Base-by-base conservation (phyloP, 108 stramenopile species). In the Nitzschia palea region DNA sequence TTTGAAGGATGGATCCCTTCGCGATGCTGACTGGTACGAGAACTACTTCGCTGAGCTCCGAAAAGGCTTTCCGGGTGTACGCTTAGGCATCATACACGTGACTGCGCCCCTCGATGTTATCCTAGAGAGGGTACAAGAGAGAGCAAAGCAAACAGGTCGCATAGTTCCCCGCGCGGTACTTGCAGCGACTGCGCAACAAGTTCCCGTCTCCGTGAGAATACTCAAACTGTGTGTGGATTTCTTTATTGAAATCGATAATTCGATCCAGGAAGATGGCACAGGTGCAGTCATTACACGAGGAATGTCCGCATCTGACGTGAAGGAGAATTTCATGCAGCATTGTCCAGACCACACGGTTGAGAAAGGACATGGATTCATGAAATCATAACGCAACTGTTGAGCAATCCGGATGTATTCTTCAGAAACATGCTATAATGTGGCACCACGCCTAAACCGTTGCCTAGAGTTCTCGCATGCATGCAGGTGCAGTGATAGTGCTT, bases 1-100 rank as follows among this genome's bases (percentile, higher is more conserved):
- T 4, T 58, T 93, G 29, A 89, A 91, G 44, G 95, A 96, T 76
- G 95, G 95, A 8, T 78, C 78, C 27, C 79, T 96, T 29, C 44
- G 86, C 23, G 93, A 96, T 71, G 58, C 71, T 22, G 58, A 73
- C 25, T 96, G 95, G 95, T 94, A 93, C 68, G 35, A 61, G 31
- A 47, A 44, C 4, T 92, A 91, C 55, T 94, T 94, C 62, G 48
- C 61, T 35, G 36, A 53, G 2, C 62, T 94, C 3, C 78, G 87
- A 40, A 55, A 55, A 47, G 26, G 29, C 9, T 81, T 79, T 71
- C 71, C 73, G 2, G 45, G 36, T 25, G 50, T 84, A 18, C 65
- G 60, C 23, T 79, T 88, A 55, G 90, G 81, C 4, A 92, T 92
- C 18, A 45, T 92, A n/a, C 82, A 86, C 67, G 79, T 92, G 0